phyloP scores from a whole-genome alignment of 345 rosid species.

The Viola odorata region DNA sequence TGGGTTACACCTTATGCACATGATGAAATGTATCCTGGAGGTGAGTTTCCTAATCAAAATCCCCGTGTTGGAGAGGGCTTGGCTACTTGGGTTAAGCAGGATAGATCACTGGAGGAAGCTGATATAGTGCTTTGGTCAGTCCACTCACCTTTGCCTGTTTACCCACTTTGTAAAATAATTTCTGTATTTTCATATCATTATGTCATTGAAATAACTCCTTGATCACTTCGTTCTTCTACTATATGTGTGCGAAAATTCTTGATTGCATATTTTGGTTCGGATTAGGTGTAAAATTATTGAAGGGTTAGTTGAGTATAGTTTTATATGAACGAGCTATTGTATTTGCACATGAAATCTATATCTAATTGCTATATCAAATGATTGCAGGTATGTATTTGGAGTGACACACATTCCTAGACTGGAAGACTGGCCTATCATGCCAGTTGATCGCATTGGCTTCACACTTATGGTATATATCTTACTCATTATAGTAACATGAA shows the following conservation, averaged over 20 bases:
- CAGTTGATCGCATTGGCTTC: slow-evolving; percentile 80
- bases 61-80: slow-evolving; percentile 85
- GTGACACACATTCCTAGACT: slow-evolving; percentile 79
- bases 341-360: not conserved
- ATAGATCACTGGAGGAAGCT: slow-evolving; percentile 75
- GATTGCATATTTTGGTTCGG: too few species aligned
- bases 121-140: slow-evolving; percentile 77
- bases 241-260: too few species aligned
- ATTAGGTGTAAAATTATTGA: too few species aligned
- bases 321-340: too few species aligned
- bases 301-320: too few species aligned
- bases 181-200: not conserved
- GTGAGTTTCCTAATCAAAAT: slow-evolving; percentile 94
- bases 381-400: slow-evolving; percentile 79
- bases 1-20: slow-evolving; percentile 80
- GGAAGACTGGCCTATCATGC: slow-evolving; percentile 99
- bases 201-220: not conserved
- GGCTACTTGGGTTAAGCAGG: slow-evolving; percentile 79
- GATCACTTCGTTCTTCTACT: not conserved
- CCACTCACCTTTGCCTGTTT: slow-evolving; percentile 1
- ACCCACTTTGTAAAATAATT: not conserved
- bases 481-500: not conserved
- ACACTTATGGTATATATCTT: slow-evolving; percentile 56
- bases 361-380: not conserved
- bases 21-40: slow-evolving; percentile 79